A percentile compares a stretch with the other conserved stretches of the same genome.
phyloP scores from a whole-genome alignment of 83 land plant species.

The Isoetes engelmannii region DNA sequence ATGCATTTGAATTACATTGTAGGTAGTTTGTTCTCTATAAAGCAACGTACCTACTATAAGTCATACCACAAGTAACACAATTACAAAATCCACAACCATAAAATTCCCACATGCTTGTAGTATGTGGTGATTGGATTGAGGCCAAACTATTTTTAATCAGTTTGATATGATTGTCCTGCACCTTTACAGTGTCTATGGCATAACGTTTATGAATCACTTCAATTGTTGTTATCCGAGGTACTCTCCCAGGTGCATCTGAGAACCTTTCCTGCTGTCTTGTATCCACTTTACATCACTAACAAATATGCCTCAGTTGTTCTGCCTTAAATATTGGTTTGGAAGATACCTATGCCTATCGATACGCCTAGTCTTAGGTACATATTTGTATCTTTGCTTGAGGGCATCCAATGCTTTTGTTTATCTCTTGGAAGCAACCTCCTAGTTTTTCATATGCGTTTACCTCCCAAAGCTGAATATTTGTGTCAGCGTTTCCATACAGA shows the following conservation, averaged over 20 bases:
- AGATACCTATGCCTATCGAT: slow-evolving; percentile 88
- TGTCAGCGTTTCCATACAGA: slow-evolving; percentile 95
- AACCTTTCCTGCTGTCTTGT: slow-evolving; percentile 61
- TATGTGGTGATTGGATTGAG: no score
- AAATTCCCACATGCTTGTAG: no score
- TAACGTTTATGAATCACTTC: no score
- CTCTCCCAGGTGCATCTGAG: slow-evolving; percentile 81
- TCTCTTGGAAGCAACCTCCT: slow-evolving; percentile 95
- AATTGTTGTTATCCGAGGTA: slow-evolving; percentile 35
- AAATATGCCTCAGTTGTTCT: slow-evolving; percentile 46
- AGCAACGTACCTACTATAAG: no score
- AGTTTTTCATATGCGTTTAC: slow-evolving; percentile 93
- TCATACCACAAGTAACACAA: no score
- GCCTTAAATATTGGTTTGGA: slow-evolving; percentile 91
- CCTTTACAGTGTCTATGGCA: no score
- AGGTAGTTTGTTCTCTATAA: no score
- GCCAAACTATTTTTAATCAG: no score
- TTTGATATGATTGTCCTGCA: no score
- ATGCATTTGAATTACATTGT: no score
- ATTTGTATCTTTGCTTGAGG: slow-evolving; percentile 70
- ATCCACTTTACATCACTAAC: slow-evolving; percentile 55
- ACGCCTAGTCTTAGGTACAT: slow-evolving; percentile 74
- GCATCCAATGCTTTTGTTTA: slow-evolving; percentile 67
- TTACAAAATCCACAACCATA: no score
- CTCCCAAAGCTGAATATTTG: slow-evolving; percentile 92